Evolutionary conservation across 768 basidiomycete genomes (phyloP).

Genomic region (Royoungia palumana): DNA sequence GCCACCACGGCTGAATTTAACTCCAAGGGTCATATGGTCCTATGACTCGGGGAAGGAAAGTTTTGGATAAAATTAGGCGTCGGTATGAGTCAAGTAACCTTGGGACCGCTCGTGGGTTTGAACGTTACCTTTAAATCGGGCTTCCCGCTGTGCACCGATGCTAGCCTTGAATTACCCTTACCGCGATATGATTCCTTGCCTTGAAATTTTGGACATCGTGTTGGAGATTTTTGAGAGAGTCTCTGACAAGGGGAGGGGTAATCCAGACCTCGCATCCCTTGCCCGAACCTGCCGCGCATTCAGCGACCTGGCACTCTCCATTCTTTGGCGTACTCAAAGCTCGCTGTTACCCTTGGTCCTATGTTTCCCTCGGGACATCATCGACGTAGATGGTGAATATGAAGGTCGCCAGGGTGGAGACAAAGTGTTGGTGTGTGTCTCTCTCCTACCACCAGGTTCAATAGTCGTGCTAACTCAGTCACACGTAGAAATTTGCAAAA

Average conservation of each 20-base stretch:
- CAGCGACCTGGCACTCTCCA: conserved; percentile 18
- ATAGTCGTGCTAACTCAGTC: too few species aligned
- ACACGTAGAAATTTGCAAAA: too few species aligned
- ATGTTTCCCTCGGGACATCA: conserved; percentile 17
- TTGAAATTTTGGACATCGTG: conserved; percentile 20
- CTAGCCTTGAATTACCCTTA: too few species aligned
- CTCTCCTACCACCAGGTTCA: too few species aligned
- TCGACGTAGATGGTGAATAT: conserved; percentile 14
- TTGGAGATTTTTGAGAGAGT: conserved; percentile 16
- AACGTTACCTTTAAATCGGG: too few species aligned
- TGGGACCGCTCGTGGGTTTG: too few species aligned
- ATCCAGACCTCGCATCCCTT: conserved; percentile 11
- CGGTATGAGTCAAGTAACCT: too few species aligned
- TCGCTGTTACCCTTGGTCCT: conserved; percentile 16
- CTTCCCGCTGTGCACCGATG: too few species aligned
- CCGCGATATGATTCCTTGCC: conserved; percentile 1
- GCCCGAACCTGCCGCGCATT: conserved; percentile 18
- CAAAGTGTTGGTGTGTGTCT: conserved; percentile 8
- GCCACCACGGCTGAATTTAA: too few species aligned
- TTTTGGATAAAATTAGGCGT: too few species aligned
- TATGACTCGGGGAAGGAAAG: too few species aligned
- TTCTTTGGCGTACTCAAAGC: conserved; percentile 20
- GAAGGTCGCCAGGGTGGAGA: conserved; percentile 13
- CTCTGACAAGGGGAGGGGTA: conserved; percentile 4
- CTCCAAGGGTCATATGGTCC: too few species aligned